Base-by-base conservation (phyloP, 257 asterid species). In the Cynanchum wilfordii region DNA sequence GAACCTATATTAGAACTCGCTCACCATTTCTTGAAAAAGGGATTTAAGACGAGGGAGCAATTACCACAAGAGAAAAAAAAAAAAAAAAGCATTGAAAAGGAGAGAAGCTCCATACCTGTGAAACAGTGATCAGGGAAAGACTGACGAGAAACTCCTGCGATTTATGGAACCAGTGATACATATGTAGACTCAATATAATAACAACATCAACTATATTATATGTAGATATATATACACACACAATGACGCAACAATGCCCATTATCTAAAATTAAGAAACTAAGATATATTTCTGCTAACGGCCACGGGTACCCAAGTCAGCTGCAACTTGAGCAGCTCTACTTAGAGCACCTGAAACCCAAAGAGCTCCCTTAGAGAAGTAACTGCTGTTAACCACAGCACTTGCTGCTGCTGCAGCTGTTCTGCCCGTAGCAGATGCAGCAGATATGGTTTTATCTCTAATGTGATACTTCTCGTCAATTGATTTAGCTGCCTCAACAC, bases 311-410 rank as follows among this genome's bases (percentile, higher is more conserved):
- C 96, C 98, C 86, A 95, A 77, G 63, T 87, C 96, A 24, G 89
- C 93, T 25, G 99, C 94, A 45, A 78, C 89, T 73, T 89, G 89
- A 49, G 99, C 86, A 15, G 99, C 98, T 76, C 80, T 82, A 81
- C 65, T 82, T 19, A 95, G 72, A 78, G 97, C 96, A 30, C 89
- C 96, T 3, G 99, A 90, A 36, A 89, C 84, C 98, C 94, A 92
- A 36, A 95, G 85, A 44, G 99, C 98, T 49, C 97, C 97, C 69
- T 75, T 79, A 4, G 99, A 81, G 67, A 95, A 95, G 82, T 92
- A 95, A 71, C 90, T 82, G 70, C 96, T 95, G 65, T 71, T 90
- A 10, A 87, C 82, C 62, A 90, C 92, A 4, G 95, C 93, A 67
- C 2, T 85, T 27, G 98, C 96, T 16, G 97, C 99, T 73, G 95